These are phyloP conservation scores for Asparagopsis taxiformis DNA, from an alignment of 31 red algal species.

Conservation along the genomic window DNA sequence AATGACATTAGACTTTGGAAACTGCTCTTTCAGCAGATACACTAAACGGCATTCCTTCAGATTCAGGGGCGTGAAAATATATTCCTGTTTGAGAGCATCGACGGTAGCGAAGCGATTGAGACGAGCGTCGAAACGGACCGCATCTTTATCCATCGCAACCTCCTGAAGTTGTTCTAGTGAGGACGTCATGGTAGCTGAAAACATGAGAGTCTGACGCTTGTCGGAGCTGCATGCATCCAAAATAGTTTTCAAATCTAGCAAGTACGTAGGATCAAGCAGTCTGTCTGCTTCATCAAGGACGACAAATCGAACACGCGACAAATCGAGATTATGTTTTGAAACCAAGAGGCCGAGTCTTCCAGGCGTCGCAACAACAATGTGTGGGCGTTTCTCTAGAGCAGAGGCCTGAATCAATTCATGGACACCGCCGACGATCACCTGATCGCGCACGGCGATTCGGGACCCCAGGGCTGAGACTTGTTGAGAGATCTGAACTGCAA, in stretches of 20 bases:
- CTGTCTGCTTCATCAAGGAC: slow-evolving; percentile 94
- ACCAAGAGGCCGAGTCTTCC: slow-evolving; percentile 78
- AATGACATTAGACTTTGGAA: slow-evolving; percentile 33
- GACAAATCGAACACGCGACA: slow-evolving; percentile 45
- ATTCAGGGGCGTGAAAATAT: slow-evolving; percentile 53
- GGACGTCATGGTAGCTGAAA: slow-evolving; percentile 87
- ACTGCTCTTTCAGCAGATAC: slow-evolving; percentile 49
- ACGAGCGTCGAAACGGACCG: slow-evolving; percentile 50
- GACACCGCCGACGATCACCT: slow-evolving; percentile 77
- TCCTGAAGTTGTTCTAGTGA: slow-evolving; percentile 37
- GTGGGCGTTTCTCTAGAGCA: slow-evolving; percentile 56
- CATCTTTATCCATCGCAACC: slow-evolving; percentile 6
- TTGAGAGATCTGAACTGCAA: slow-evolving; percentile 87
- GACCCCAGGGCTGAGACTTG: slow-evolving; percentile 68
- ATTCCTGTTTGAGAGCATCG: slow-evolving; percentile 43
- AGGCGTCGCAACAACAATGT: slow-evolving; percentile 94
- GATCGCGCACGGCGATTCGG: slow-evolving; percentile 53
- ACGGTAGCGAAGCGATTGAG: slow-evolving; percentile 74
- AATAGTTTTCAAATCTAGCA: slow-evolving; percentile 27
- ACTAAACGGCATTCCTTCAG: slow-evolving; percentile 73
- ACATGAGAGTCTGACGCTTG: slow-evolving; percentile 76
- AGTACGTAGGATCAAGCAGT: slow-evolving; percentile 67
- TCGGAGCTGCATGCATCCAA: slow-evolving; percentile 44
- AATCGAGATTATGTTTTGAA: slow-evolving; percentile 5
- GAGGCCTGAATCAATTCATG: slow-evolving; percentile 58